These are phyloP conservation scores for Crithidia bombi DNA, from an alignment of 208 protist species.

Conservation along the genomic window DNA sequence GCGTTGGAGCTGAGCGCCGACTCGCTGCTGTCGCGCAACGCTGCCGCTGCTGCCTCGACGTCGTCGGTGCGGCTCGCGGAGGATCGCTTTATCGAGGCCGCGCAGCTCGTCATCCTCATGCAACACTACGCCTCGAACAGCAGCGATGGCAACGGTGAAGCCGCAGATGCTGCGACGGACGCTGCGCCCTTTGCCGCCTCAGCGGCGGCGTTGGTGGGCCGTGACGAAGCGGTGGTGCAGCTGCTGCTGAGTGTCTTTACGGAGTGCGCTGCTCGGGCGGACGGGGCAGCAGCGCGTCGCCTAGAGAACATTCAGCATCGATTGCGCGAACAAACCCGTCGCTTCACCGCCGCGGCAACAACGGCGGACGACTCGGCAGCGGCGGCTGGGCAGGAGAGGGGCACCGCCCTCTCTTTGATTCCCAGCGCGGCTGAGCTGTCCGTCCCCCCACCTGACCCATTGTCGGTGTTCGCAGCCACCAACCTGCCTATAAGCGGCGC, in stretches of 20 bases:
- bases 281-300: conserved; percentile 20
- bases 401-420: conserved; percentile 38
- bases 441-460: conserved; percentile 54
- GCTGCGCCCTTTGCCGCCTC: background rate
- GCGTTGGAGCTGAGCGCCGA: conserved; percentile 43
- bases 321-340: conserved; percentile 7
- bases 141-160: background rate
- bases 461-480: conserved; percentile 61
- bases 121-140: conserved; percentile 35
- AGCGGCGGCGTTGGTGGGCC: background rate
- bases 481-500: conserved; percentile 78
- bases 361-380: background rate
- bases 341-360: background rate
- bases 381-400: background rate
- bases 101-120: conserved; percentile 71
- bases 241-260: conserved; percentile 26
- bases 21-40: background rate
- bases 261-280: conserved; percentile 2
- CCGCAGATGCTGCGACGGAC: too few species aligned
- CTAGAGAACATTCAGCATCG: conserved; percentile 21
- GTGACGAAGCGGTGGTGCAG: conserved; percentile 23
- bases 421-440: conserved; percentile 64
- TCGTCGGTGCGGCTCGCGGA: conserved; percentile 21
- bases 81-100: conserved; percentile 69
- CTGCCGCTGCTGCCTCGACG: background rate